Conservation (phyloP, 495 filamentous ascomycete genomes). For the Neurospora discreta region DNA sequence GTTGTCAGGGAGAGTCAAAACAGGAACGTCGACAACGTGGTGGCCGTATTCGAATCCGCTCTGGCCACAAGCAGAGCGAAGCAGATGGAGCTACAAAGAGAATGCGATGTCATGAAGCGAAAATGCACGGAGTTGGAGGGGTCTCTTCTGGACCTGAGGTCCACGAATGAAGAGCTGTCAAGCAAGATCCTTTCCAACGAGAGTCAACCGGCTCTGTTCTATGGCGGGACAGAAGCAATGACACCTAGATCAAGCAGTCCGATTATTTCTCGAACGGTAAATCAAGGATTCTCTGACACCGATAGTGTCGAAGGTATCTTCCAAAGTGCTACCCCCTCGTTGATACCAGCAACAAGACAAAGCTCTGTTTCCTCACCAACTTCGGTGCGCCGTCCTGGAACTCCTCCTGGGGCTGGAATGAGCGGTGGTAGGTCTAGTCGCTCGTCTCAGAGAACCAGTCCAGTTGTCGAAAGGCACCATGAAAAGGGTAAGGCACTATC, state of each 20-base stretch:
- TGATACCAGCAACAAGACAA: slow-evolving; percentile 11
- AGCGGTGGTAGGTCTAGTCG: slow-evolving; percentile 1
- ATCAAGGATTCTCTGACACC: slow-evolving; percentile 25
- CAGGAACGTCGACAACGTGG: slow-evolving; percentile 24
- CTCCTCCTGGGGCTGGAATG: slow-evolving; percentile 14
- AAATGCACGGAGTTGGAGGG: slow-evolving; percentile 31
- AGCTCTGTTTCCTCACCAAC: background rate
- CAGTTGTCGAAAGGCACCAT: slow-evolving; percentile 33
- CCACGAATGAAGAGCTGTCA: background rate
- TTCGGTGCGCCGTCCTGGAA: slow-evolving; percentile 15
- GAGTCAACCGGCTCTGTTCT: background rate
- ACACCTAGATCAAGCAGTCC: slow-evolving; percentile 5
- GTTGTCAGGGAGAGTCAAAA: slow-evolving; percentile 30
- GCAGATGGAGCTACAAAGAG: slow-evolving; percentile 31
- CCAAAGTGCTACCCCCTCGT: slow-evolving; percentile 26
- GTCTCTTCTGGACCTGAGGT: slow-evolving; percentile 21
- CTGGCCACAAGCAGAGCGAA: slow-evolving; percentile 28
- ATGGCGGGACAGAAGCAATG: background rate
- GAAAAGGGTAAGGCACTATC: slow-evolving; percentile 31
- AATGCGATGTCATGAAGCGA: slow-evolving; percentile 27
- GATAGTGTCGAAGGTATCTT: slow-evolving; percentile 22
- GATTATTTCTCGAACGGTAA: slow-evolving; percentile 1
- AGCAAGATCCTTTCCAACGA: background rate
- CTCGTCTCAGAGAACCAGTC: slow-evolving; percentile 22
- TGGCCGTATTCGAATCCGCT: slow-evolving; percentile 23